Conservation (phyloP, 192 early-diverging fungal species). For the Mortierella antarctica region DNA sequence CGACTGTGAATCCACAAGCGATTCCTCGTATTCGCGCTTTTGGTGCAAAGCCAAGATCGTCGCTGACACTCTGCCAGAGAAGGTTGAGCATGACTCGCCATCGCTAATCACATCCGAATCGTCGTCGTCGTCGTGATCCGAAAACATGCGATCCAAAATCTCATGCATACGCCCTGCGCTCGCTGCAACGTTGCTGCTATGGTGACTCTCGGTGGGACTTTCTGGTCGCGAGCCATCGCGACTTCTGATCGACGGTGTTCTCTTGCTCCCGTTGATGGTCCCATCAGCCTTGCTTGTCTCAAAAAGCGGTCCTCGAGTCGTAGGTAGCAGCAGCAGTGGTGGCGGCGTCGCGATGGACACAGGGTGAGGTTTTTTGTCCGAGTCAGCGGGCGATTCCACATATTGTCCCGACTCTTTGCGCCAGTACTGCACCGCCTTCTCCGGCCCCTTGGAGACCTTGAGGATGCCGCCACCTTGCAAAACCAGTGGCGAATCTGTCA, state of each 20-base stretch:
- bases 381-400: constrained; percentile 6
- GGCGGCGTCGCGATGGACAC: constrained; percentile 1
- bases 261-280: neutral
- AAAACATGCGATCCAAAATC: constrained; percentile 54
- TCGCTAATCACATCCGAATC: constrained; percentile 36
- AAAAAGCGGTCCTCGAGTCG: constrained; percentile 19
- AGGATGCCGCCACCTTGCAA: constrained; percentile 37
- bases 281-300: constrained; percentile 16
- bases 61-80: constrained; percentile 42
- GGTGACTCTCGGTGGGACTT: constrained; percentile 37
- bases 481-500: constrained; percentile 23
- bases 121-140: constrained; percentile 37
- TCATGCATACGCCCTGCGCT: constrained; percentile 50
- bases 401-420: constrained; percentile 45
- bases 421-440: constrained; percentile 53
- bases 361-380: neutral
- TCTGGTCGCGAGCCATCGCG: constrained; percentile 37
- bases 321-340: constrained; percentile 17
- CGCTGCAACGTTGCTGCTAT: constrained; percentile 33
- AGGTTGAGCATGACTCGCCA: constrained; percentile 32
- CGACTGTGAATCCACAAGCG: constrained; percentile 30
- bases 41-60: constrained; percentile 45
- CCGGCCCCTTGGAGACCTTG: constrained; percentile 50
- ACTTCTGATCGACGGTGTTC: constrained; percentile 18
- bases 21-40: constrained; percentile 28